These are phyloP conservation scores for Silene latifolia DNA, from an alignment of 148 eudicot species.

Conservation along the genomic window DNA sequence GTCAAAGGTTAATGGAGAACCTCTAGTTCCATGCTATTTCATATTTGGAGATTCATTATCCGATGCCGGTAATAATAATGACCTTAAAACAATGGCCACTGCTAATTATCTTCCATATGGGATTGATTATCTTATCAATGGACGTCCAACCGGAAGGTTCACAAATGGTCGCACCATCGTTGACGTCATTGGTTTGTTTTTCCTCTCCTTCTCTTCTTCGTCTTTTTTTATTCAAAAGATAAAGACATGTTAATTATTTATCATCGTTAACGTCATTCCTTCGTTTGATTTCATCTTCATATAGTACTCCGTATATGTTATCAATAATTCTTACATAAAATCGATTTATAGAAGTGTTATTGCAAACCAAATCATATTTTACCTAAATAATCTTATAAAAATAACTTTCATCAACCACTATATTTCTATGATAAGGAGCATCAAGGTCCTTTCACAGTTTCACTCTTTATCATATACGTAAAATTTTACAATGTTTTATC, in stretches of 20 bases:
- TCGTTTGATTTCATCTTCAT: neutral
- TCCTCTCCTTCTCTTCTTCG: neutral
- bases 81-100: neutral
- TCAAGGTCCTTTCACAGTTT: too few relatives aligned
- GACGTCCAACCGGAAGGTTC: conserved; percentile 9
- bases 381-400: too few relatives aligned
- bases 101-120: conserved; percentile 3
- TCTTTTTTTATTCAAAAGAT: neutral
- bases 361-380: too few relatives aligned
- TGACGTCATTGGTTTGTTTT: conserved; percentile 13
- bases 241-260: neutral
- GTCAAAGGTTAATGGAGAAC: neutral
- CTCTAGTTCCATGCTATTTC: conserved; percentile 17
- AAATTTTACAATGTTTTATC: too few relatives aligned
- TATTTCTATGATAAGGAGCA: too few relatives aligned
- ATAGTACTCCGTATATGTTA: too few relatives aligned
- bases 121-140: neutral
- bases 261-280: neutral
- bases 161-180: neutral
- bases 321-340: too few relatives aligned
- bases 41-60: conserved; percentile 17
- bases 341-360: too few relatives aligned
- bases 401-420: too few relatives aligned
- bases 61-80: conserved; percentile 12
- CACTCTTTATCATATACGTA: too few relatives aligned